Percentiles rank a stretch among this genome's conserved stretches.
Evolutionary conservation across 2,329 filamentous ascomycete genomes (phyloP).

Genomic region (Colletotrichum trifolii): DNA sequence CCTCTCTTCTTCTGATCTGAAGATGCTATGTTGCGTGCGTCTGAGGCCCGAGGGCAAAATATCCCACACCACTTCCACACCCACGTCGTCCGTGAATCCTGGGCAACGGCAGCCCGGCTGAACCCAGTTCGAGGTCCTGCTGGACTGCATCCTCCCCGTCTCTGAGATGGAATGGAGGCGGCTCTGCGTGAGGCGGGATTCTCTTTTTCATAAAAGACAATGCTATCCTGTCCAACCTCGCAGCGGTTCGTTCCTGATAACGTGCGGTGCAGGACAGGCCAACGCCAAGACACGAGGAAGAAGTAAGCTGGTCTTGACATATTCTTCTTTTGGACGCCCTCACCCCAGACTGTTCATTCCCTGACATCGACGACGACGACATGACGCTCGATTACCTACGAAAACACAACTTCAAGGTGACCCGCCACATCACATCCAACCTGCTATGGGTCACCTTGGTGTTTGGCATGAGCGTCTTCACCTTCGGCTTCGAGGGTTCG

Average conservation of each 20-base stretch:
- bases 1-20: too few relatives aligned
- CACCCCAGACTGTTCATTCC: not conserved
- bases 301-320: slow-evolving; percentile 30
- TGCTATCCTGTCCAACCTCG: not conserved
- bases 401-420: slow-evolving; percentile 38
- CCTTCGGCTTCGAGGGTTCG: slow-evolving; percentile 39
- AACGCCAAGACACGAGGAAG: slow-evolving; percentile 20
- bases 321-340: slow-evolving; percentile 32
- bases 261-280: slow-evolving; percentile 1
- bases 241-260: too few relatives aligned
- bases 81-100: slow-evolving; percentile 23
- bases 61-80: not conserved
- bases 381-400: slow-evolving; percentile 34
- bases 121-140: not conserved
- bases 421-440: slow-evolving; percentile 37
- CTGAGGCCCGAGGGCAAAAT: slow-evolving; percentile 21
- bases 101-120: not conserved
- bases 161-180: too few relatives aligned
- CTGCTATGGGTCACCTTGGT: slow-evolving; percentile 37
- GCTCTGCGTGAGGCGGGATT: not conserved
- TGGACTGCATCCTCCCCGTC: too few relatives aligned
- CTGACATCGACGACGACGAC: slow-evolving; percentile 7
- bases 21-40: not conserved
- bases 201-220: slow-evolving; percentile 30
- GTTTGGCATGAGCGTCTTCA: slow-evolving; percentile 39